A percentile compares a stretch with the other conserved stretches of the same genome.
Conservation (phyloP, 805 yeast species). For the Pichia thaimueangensis region DNA sequence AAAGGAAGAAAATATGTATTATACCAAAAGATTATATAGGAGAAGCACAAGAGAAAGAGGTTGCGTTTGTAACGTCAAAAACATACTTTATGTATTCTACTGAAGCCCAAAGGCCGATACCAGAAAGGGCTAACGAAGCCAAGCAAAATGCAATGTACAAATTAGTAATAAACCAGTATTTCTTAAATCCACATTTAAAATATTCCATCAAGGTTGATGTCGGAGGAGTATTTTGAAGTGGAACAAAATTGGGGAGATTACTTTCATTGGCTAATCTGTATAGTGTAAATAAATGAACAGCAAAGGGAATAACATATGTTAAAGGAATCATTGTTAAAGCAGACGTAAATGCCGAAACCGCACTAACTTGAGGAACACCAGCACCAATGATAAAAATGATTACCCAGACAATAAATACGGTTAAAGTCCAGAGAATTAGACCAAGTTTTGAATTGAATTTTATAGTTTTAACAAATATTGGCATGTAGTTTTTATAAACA, state of each 20-base stretch:
- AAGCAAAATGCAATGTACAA: constrained; percentile 20
- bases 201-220: background rate
- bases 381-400: constrained; percentile 17
- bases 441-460: constrained; percentile 30
- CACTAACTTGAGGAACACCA: constrained; percentile 25
- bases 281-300: constrained; percentile 18
- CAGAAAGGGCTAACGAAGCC: constrained; percentile 25
- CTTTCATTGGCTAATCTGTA: constrained; percentile 8
- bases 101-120: constrained; percentile 28
- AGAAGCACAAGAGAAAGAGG: constrained; percentile 28
- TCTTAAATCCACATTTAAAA: constrained; percentile 16
- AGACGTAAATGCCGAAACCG: constrained; percentile 22
- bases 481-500: constrained; percentile 35
- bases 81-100: constrained; percentile 24
- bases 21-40: constrained; percentile 19
- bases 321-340: constrained; percentile 24
- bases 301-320: constrained; percentile 24
- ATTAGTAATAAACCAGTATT: constrained; percentile 15
- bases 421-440: constrained; percentile 13
- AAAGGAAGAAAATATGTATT: no score
- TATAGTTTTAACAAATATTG: constrained; percentile 29
- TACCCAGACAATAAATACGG: constrained; percentile 15
- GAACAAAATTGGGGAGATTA: background rate
- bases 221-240: constrained; percentile 3
- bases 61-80: constrained; percentile 23